A percentile compares a stretch with the other conserved stretches of the same genome.
These are phyloP conservation scores for Penicillium vulpinum DNA, from an alignment of 2,329 filamentous ascomycete genomes.

Conservation along the genomic window DNA sequence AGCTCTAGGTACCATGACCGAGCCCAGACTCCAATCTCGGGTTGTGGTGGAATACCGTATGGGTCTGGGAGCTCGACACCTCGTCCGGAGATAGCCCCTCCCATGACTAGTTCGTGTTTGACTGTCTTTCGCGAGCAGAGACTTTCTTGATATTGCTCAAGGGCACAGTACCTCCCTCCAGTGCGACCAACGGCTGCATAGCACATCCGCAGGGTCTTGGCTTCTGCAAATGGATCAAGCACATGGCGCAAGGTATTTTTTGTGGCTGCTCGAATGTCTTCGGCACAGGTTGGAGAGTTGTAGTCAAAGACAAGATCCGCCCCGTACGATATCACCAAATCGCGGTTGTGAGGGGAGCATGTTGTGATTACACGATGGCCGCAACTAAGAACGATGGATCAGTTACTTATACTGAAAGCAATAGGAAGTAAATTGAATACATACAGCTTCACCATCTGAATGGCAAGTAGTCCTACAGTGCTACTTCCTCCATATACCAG, in stretches of 20 bases:
- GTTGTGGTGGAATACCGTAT: constrained; percentile 18
- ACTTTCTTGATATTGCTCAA: constrained; percentile 24
- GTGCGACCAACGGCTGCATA: constrained; percentile 22
- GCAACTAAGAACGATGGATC: constrained; percentile 6
- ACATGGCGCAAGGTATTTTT: constrained; percentile 33
- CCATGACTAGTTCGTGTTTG: constrained; percentile 27
- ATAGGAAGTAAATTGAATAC: neutral
- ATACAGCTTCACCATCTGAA: constrained; percentile 26
- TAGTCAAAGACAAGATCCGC: constrained; percentile 42
- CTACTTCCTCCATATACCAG: constrained; percentile 25
- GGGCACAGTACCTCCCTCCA: constrained; percentile 24
- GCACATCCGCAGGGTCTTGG: constrained; percentile 21
- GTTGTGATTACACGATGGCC: constrained; percentile 38
- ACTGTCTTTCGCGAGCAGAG: constrained; percentile 20
- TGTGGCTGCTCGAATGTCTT: constrained; percentile 33
- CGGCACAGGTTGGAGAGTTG: constrained; percentile 31
- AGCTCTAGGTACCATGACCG: constrained; percentile 18
- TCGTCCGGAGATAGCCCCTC: constrained; percentile 22
- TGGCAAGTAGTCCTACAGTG: constrained; percentile 23
- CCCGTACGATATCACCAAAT: constrained; percentile 36
- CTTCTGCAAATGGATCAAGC: constrained; percentile 25
- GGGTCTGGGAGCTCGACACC: constrained; percentile 26
- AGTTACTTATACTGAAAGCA: neutral
- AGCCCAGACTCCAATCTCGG: constrained; percentile 25
- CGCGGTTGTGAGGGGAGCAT: constrained; percentile 36